A percentile compares a stretch with the other conserved stretches of the same genome.
Conservation (phyloP, 495 filamentous ascomycete species). For the Neurospora pannonica region DNA sequence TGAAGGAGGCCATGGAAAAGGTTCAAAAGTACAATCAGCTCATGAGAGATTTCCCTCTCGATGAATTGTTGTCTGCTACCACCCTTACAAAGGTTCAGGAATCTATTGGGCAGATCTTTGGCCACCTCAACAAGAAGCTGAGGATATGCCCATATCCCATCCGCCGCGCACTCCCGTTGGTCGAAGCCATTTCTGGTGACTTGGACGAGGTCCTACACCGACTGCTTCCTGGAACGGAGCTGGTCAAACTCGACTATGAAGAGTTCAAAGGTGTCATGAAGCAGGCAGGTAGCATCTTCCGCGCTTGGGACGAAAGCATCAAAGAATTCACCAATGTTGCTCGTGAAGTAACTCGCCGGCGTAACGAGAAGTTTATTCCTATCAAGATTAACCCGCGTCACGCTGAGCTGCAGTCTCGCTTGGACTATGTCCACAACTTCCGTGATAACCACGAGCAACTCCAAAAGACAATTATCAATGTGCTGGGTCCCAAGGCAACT, state of each 20-base stretch:
- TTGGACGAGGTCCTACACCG: slow-evolving; percentile 77
- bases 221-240: slow-evolving; percentile 70
- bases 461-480: slow-evolving; percentile 88
- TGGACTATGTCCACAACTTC: slow-evolving; percentile 91
- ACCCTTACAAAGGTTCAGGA: slow-evolving; percentile 85
- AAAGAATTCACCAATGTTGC: slow-evolving; percentile 98
- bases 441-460: slow-evolving; percentile 94
- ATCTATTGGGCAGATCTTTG: slow-evolving; percentile 77
- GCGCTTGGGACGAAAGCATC: slow-evolving; percentile 85
- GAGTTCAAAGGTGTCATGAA: slow-evolving; percentile 84
- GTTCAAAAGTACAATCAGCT: slow-evolving; percentile 98
- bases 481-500: slow-evolving; percentile 64
- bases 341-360: slow-evolving; percentile 79
- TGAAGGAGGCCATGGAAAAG: slow-evolving; percentile 88
- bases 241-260: slow-evolving; percentile 84
- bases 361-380: slow-evolving; percentile 94
- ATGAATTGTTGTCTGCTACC: slow-evolving; percentile 87
- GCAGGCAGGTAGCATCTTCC: slow-evolving; percentile 75
- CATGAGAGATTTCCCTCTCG: slow-evolving; percentile 94
- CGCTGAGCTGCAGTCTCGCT: slow-evolving; percentile 71
- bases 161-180: slow-evolving; percentile 80
- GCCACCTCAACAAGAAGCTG: slow-evolving; percentile 92
- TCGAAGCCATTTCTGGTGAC: slow-evolving; percentile 94
- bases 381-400: slow-evolving; percentile 89
- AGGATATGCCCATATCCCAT: slow-evolving; percentile 92